phyloP scores from a whole-genome alignment of 805 yeast species.

The Lachancea sp. region DNA sequence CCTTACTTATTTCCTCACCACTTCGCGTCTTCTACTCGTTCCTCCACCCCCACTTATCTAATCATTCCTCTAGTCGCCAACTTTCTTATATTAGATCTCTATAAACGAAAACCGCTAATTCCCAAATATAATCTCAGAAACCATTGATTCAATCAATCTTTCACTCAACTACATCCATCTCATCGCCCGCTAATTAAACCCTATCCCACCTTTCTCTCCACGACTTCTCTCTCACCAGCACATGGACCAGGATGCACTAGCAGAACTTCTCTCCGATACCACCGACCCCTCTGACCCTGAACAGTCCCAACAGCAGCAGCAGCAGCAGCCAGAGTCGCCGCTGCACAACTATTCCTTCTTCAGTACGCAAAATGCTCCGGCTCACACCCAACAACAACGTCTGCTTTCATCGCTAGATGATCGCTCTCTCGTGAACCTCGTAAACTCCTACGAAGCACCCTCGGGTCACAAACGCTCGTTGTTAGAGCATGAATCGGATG shows the following conservation, averaged over 20 bases:
- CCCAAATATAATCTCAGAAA: too few species aligned
- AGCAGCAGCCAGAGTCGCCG: conserved; percentile 3
- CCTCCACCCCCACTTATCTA: too few species aligned
- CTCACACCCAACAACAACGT: conserved; percentile 6
- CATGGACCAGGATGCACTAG: conserved; percentile 2
- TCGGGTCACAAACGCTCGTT: background rate
- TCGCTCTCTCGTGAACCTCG: conserved; percentile 7
- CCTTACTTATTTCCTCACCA: too few species aligned
- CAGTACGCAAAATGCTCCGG: background rate
- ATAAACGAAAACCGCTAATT: too few species aligned
- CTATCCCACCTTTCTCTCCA: background rate
- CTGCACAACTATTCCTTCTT: background rate
- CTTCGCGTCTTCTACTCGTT: too few species aligned
- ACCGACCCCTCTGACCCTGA: background rate
- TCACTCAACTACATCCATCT: too few species aligned
- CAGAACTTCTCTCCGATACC: background rate
- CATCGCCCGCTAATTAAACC: too few species aligned
- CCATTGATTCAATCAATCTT: too few species aligned
- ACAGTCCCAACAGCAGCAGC: background rate
- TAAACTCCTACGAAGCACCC: conserved; percentile 1
- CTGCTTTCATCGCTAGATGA: conserved; percentile 8
- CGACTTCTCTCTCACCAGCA: background rate
- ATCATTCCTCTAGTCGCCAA: too few species aligned
- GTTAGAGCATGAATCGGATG: background rate
- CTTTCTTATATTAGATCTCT: too few species aligned